Base-by-base conservation (phyloP, 768 basidiomycete species). In the Suillus bovinus region DNA sequence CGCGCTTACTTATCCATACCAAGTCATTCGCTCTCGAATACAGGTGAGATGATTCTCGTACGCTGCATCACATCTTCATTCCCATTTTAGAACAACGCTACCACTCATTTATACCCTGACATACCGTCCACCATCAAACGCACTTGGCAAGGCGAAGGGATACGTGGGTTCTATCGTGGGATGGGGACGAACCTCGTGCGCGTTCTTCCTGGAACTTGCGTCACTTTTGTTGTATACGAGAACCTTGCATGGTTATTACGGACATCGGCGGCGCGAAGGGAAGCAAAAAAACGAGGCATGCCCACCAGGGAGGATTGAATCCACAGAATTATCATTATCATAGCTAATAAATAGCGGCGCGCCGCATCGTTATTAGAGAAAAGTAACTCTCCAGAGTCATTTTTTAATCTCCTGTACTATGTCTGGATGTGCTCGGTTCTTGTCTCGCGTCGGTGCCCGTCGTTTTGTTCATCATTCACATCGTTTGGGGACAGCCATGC, bases 181-280 rank as follows among this genome's bases (percentile, higher is more conserved):
- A 82, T 99, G 9, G 96, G 89, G 2, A 96, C 94, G 31, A 99
- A 98, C 71, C 83, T 97, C 29, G 87, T 99, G 14, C 86, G 97
- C 16, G 96, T 99, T 55, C 82, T 99, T 17, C 97, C 97, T 0
- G 97, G 96, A 33, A 99, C 96, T 4, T 98, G 96, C 72, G 91
- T 98, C 52, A 99, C 96, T 5, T 97, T 99, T 67, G 96, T 99
- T 42, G 95, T 98, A 22, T 99, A 99, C 72, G 97, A 94, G 72
- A 94, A 94, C 66, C 72, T 94, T 60, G 92, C 93, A 0, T 94
- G 92, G 92, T 70, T 93, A 31, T 73, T 94, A 47, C 80, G 88
- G 64, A 86, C 84, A 6, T 82, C 82, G 3, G 91, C 91, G 54
- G 78, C 79, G n/a, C 81, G 76, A 63, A 79, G 82, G 34, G 84